Evolutionary conservation across 441 rosid species (phyloP).

Genomic region (Euphorbia corollata): DNA sequence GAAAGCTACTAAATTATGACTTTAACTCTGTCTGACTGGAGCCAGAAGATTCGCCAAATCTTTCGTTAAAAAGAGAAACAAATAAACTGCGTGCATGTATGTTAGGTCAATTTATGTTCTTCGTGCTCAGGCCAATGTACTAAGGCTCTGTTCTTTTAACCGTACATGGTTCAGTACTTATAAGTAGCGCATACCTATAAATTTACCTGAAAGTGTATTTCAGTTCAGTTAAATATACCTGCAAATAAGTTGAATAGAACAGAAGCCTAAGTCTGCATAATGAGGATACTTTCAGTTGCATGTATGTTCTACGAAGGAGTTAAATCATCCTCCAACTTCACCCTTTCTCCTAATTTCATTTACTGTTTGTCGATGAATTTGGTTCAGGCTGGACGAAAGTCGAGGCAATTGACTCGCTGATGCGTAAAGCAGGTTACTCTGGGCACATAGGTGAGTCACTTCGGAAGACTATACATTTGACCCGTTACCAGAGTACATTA

Average conservation of each 20-base stretch:
- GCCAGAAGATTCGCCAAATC: too few species aligned
- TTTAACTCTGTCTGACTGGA: too few species aligned
- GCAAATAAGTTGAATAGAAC: too few species aligned
- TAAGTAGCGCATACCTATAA: too few species aligned
- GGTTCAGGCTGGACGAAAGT: constrained; percentile 69
- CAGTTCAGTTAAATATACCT: too few species aligned
- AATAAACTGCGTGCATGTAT: not conserved
- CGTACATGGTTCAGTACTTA: too few species aligned
- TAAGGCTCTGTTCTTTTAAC: too few species aligned
- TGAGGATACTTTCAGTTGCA: not conserved
- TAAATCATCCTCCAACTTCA: not conserved
- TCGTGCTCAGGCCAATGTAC: too few species aligned
- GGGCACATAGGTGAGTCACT: constrained; percentile 58
- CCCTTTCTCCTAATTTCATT: not conserved
- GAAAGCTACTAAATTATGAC: too few species aligned
- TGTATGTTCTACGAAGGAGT: not conserved
- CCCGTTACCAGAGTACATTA: constrained; percentile 86
- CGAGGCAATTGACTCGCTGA: constrained; percentile 82
- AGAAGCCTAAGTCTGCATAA: not conserved
- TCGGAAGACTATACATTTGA: constrained; percentile 55
- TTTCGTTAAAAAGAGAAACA: too few species aligned
- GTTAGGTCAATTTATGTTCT: not conserved
- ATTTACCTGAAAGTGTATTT: too few species aligned
- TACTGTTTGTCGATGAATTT: not conserved
- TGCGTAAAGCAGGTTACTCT: constrained; percentile 74